Evolutionary conservation across 495 filamentous ascomycete species (phyloP).

Genomic region (Corynascus novoguineensis): DNA sequence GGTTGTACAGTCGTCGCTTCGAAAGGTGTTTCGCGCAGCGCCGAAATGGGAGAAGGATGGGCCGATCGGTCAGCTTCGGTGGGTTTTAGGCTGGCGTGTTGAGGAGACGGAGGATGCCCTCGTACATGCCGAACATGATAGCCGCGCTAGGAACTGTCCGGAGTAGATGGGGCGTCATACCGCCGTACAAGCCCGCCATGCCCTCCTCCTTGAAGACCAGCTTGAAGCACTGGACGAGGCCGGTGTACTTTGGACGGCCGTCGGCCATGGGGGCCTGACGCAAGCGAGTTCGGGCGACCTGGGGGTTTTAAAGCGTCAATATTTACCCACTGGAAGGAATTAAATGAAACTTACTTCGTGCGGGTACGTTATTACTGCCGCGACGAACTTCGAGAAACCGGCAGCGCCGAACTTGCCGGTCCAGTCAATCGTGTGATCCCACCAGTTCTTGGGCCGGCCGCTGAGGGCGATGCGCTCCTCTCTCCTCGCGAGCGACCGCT

Average conservation of each 20-base stretch:
- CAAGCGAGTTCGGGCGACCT: slow-evolving; percentile 75
- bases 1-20: slow-evolving; percentile 6
- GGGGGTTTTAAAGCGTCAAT: slow-evolving; percentile 11
- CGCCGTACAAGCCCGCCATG: slow-evolving; percentile 73
- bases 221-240: slow-evolving; percentile 74
- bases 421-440: slow-evolving; percentile 62
- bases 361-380: slow-evolving; percentile 76
- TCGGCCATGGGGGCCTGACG: slow-evolving; percentile 72
- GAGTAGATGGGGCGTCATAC: slow-evolving; percentile 78
- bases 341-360: slow-evolving; percentile 61
- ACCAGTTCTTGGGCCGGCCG: slow-evolving; percentile 51
- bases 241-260: slow-evolving; percentile 73
- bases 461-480: slow-evolving; percentile 49
- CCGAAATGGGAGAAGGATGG: not conserved
- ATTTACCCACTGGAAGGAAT: not conserved
- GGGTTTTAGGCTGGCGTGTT: slow-evolving; percentile 21
- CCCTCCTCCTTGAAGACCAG: slow-evolving; percentile 81
- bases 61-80: not conserved
- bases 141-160: slow-evolving; percentile 82
- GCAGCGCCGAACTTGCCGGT: slow-evolving; percentile 70
- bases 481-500: slow-evolving; percentile 55
- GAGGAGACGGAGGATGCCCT: slow-evolving; percentile 63
- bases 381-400: slow-evolving; percentile 74
- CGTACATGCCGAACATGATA: slow-evolving; percentile 91
- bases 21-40: not conserved